Evolutionary conservation across 768 basidiomycete species (phyloP), one percentile per base, ranked within the genome.

Genomic region (Chalciporus piperatus): DNA sequence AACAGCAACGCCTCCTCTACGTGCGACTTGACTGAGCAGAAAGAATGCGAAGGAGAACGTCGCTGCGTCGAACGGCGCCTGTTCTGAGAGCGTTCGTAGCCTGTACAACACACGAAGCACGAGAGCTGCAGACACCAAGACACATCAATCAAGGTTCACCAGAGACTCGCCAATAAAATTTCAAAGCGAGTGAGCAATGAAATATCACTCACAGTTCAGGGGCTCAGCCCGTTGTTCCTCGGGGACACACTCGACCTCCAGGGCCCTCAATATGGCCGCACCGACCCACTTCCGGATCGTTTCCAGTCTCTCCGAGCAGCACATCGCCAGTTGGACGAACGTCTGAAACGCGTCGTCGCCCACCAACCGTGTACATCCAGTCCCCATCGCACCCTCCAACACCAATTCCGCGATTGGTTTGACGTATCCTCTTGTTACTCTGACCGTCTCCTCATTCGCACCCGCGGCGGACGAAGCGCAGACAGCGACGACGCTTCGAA

Each of bases 101-200:
- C 90, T 83, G 65, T 96, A 89, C 2, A 99, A 74, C 1, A 98
- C 84, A 23, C 97, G 89, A 41, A 90, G 73, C 22, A 95, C 76
- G 28, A 98, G 74, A 6, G 76, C 94, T 94, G 51, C 20, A 38
- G 38, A n/a, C n/a, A n/a, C n/a, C n/a, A n/a, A n/a, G n/a, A n/a
- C n/a, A n/a, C n/a, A n/a, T n/a, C n/a, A n/a, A n/a, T n/a, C n/a
- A n/a, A n/a, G n/a, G n/a, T n/a, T n/a, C n/a, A n/a, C n/a, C n/a
- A n/a, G 23, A 54, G 33, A 59, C 14, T 20, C 42, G 20, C 6
- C 19, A 25, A 30, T 17, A 16, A 9, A 38, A 17, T 44, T 41
- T 3, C 46, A 38, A 27, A 6, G 11, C 4, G 22, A 43, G 9
- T 16, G 45, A 23, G 3, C 17, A 30, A 16, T 19, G 19, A 19